Evolutionary conservation across 129 eudicot species (phyloP).

Genomic region (Tagetes patula): DNA sequence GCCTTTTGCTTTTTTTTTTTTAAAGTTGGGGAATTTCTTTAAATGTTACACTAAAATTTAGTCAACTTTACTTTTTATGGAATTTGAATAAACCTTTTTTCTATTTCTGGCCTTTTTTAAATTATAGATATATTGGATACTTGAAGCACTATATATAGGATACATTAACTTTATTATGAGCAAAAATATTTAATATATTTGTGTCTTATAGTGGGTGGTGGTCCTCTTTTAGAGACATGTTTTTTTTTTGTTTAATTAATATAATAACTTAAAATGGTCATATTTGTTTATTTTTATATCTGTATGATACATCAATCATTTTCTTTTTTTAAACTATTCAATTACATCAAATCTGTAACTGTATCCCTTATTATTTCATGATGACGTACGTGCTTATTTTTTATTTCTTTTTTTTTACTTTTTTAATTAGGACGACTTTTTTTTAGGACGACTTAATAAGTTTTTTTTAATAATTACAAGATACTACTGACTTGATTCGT

Average conservation of each 20-base stretch:
- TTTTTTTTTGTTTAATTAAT: neutral
- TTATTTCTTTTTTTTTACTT: too few species aligned
- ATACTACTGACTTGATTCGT: neutral
- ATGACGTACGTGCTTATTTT: neutral
- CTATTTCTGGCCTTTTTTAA: neutral
- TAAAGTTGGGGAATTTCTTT: neutral
- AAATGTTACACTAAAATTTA: neutral
- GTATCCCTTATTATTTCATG: neutral
- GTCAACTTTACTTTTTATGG: neutral
- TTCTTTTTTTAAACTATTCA: neutral
- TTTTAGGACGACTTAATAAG: too few species aligned
- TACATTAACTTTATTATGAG: neutral
- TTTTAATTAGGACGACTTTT: too few species aligned
- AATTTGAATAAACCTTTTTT: neutral
- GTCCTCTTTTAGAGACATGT: neutral
- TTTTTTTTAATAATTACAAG: too few species aligned
- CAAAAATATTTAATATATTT: conserved; percentile 8
- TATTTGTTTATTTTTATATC: neutral
- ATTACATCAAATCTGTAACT: neutral
- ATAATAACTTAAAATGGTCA: neutral
- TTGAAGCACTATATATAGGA: conserved; percentile 6
- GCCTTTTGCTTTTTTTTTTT: neutral
- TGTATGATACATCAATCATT: neutral
- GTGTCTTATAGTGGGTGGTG: conserved; percentile 18
- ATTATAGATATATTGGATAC: neutral